A percentile compares a stretch with the other conserved stretches of the same genome.
Conservation (phyloP, 2,329 filamentous ascomycete genomes). For the Thyridium curvatum region DNA sequence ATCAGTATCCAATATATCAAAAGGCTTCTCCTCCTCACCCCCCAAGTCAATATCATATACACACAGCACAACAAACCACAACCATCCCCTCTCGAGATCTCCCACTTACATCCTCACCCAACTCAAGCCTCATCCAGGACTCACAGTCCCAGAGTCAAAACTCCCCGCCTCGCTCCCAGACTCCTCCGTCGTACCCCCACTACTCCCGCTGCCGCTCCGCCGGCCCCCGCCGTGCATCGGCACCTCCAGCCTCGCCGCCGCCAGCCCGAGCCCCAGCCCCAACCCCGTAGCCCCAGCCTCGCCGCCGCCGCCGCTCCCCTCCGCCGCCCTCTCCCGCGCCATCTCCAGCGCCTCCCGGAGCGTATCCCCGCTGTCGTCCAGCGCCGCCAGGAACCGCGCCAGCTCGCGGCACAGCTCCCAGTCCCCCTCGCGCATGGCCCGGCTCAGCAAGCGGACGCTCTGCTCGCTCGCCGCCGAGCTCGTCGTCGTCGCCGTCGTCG, state of each 20-base stretch:
- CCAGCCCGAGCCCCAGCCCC: too few species aligned
- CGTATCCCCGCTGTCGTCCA: constrained; percentile 81
- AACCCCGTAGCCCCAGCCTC: too few species aligned
- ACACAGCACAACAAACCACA: too few species aligned
- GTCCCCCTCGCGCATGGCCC: constrained; percentile 78
- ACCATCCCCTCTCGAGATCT: too few species aligned
- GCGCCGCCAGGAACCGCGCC: constrained; percentile 86
- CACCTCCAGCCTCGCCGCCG: constrained; percentile 44
- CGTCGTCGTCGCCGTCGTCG: too few species aligned
- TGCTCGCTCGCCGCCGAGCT: constrained; percentile 66
- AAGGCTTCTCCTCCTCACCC: too few species aligned
- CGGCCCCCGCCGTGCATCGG: too few species aligned
- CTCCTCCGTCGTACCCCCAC: constrained; percentile 8
- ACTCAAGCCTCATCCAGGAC: too few species aligned
- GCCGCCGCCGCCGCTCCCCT: constrained; percentile 8
- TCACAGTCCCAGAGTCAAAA: constrained; percentile 7
- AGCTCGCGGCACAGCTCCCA: constrained; percentile 96
- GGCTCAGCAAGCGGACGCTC: constrained; percentile 71
- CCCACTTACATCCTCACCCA: too few species aligned
- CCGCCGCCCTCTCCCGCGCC: too few species aligned
- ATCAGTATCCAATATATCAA: too few species aligned
- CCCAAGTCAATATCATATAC: too few species aligned
- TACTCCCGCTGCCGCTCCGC: neutral
- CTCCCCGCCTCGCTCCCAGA: constrained; percentile 10
- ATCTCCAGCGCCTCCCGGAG: constrained; percentile 65